Evolutionary conservation across 2,329 filamentous ascomycete species (phyloP), one percentile per base, ranked within the genome.

Genomic region (Pseudogymnoascus sp.): DNA sequence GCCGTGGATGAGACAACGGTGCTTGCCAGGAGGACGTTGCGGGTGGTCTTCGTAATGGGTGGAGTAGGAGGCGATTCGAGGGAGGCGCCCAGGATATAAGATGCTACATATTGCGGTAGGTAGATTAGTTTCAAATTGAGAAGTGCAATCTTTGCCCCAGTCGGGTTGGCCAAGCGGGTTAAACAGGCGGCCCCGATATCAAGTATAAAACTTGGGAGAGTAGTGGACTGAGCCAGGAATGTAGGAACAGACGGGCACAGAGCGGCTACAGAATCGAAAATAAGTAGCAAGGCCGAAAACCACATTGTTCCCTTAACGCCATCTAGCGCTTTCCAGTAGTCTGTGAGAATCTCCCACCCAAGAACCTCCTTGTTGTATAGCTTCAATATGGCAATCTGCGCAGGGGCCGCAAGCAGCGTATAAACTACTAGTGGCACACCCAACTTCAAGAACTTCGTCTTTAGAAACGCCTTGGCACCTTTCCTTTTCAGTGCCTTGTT

Each of bases 361-460:
- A 57, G 11, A 34, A 34, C 29, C 4, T 57, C 26, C 16, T 34
- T 34, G 26, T 57, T 57, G 61, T 51, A 37, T 18, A 63, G 40
- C 23, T 34, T 29, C n/a, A 63, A 34, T 45, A 64, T 18, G 16
- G 61, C 61, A 42, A 57, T 21, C 18, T 63, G 61, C 21, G 40
- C 51, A 16, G 63, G 60, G 12, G 7, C 16, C 31, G 1, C 63
- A 34, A 64, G 42, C 14, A 64, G 42, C 1, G 61, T 63, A 29
- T 62, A 64, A 23, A 64, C 61, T 26, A 54, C 23, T 7, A 45
- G 14, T 11, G 63, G 61, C 26, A 63, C 31, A 34, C 63, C 60
- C 8, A 63, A 34, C n/a, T 64, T 63, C 1, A 63, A 8, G 40
- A 47, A 63, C 16, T 64, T 64, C 42, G 26, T 62, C 18, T 62